Base-by-base conservation (phyloP, 106 monocot genomes). In the Acanthochlamys bracteata region DNA sequence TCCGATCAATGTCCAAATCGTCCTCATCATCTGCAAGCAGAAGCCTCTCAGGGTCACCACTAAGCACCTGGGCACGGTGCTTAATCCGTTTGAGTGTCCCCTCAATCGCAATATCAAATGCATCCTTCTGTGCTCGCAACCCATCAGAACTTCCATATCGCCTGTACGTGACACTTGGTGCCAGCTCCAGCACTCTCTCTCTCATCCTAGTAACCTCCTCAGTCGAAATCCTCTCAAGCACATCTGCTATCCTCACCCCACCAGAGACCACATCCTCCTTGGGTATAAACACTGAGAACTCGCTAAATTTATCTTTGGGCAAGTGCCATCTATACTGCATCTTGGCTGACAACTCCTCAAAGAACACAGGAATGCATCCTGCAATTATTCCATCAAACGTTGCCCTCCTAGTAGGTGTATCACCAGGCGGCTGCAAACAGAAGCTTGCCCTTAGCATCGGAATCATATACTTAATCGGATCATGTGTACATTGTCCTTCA, bases 391-490 rank as follows among this genome's bases (percentile, higher is more conserved):
- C 79, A 73, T 91, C 90, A 71, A 98, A 98, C 14, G 91, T 85
- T 7, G 88, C 78, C 33, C 92, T 47, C 25, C 98, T 25, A 7
- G 98, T 83, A 3, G 85, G 88, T 7, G 91, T 83, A 72, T 98
- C 83, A 11, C 96, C 85, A 22, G 91, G 96, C 2, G 91, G 96
- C 66, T 98, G 96, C 17, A 98, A 77, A 83, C 96, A 91, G 83
- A 98, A 92, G 40, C 53, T 69, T 4, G 96, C 68, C 10, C 72
- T 67, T 45, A 98, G 85, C 98, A 98, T 98, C 11, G 91, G 98
- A 11, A 53, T 47, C 82, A 92, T 85, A 73, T 59, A 85, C 4
- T 80, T 69, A 20, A 85, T 59, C 3, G 92, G 98, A 54, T 98
- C 88, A 47, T 83, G 85, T 1, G 78, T 54, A 71, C 98, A 92